A percentile compares a stretch with the other conserved stretches of the same genome.
phyloP scores from a whole-genome alignment of 129 eudicot genomes.

The Kitagawia praeruptora region DNA sequence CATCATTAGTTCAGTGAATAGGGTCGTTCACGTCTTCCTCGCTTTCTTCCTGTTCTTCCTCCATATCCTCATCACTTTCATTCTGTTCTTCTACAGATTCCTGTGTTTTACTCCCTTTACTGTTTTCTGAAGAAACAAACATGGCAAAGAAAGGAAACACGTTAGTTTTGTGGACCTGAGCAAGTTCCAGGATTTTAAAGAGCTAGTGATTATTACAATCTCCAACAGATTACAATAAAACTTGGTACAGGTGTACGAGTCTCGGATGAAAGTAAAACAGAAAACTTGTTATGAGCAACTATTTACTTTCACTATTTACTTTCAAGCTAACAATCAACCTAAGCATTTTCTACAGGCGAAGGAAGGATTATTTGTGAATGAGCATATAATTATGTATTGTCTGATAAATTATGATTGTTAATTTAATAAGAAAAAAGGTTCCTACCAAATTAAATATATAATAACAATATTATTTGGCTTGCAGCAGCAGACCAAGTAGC shows the following conservation, averaged over 20 bases:
- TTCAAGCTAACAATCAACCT: not conserved
- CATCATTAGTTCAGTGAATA: not conserved
- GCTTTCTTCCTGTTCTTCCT: conserved; percentile 21
- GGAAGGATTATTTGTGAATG: not conserved
- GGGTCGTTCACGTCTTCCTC: not conserved
- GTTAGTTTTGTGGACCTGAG: not conserved
- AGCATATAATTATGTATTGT: not conserved
- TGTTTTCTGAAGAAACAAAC: conserved; percentile 24
- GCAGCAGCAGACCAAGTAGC: not conserved
- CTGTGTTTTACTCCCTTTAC: conserved; percentile 21
- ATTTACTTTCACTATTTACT: not conserved
- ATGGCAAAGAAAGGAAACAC: not conserved
- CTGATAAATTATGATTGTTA: not conserved
- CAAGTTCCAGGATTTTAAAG: not conserved
- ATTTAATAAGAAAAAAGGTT: not conserved
- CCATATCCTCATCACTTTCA: conserved; percentile 31
- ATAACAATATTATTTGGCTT: not conserved
- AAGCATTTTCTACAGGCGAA: not conserved
- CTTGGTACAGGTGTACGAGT: not conserved
- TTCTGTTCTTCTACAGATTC: conserved; percentile 19
- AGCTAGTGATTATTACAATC: not conserved
- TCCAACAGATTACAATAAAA: not conserved
- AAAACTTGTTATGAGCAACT: not conserved
- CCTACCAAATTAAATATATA: not conserved
- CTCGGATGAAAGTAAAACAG: not conserved